phyloP scores from a whole-genome alignment of 352 stramenopile species.

The Globisporangium emineosum region DNA sequence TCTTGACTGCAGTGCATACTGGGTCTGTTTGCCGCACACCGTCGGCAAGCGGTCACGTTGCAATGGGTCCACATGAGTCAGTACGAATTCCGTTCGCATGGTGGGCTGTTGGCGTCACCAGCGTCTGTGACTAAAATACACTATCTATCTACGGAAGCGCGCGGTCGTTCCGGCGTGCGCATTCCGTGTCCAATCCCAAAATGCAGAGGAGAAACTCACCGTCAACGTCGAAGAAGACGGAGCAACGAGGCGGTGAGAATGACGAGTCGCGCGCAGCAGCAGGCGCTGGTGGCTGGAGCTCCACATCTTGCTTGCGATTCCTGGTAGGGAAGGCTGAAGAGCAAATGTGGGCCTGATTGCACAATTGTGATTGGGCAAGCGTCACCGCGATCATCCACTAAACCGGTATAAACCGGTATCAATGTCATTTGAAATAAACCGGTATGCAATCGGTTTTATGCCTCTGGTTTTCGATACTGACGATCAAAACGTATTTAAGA shows the following conservation, averaged over 20 bases:
- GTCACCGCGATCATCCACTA: background rate
- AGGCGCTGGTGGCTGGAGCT: constrained; percentile 7
- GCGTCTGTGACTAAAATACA: background rate
- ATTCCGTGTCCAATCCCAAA: background rate
- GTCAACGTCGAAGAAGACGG: background rate
- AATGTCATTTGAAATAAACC: too few species aligned
- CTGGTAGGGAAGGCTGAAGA: background rate
- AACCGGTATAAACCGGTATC: background rate
- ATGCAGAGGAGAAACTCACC: constrained; percentile 8
- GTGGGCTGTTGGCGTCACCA: background rate
- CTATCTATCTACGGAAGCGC: background rate
- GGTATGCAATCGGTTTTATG: too few species aligned
- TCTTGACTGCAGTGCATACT: background rate
- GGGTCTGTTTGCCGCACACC: constrained; percentile 7
- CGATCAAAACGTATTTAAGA: too few species aligned
- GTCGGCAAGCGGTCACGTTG: background rate
- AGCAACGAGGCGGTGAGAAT: constrained; percentile 12
- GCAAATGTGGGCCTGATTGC: constrained; percentile 4
- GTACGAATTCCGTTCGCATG: constrained; percentile 18
- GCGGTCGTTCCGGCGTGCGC: background rate
- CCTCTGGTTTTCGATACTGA: too few species aligned
- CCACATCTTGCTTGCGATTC: constrained; percentile 17
- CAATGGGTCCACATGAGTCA: constrained; percentile 5
- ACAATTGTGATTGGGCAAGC: constrained; percentile 4
- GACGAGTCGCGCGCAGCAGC: constrained; percentile 19